Base-by-base conservation (phyloP, 345 rosid species). In the Pelargonium nanum region DNA sequence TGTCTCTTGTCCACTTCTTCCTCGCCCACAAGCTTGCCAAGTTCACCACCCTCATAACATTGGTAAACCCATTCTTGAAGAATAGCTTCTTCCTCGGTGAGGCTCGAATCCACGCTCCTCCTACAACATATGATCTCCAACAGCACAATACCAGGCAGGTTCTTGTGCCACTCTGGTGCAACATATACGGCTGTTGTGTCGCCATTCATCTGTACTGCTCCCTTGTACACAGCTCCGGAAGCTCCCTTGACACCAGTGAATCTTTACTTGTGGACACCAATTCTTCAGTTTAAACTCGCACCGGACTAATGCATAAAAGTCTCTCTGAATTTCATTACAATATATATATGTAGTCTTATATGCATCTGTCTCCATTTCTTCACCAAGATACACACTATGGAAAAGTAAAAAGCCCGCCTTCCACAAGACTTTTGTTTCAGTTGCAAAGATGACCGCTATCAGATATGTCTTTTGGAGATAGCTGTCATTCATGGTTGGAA, bases 121-220 rank as follows among this genome's bases (percentile, higher is more conserved):
- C 65, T 34, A 5, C 59, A 51, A 44, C 78, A 66, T 26, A 45
- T 48, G 24, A 69, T 58, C 68, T 69, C 65, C 56, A 59, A 26
- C 40, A 74, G 12, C 56, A 73, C 58, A 20, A 69, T 22, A 17
- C 77, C 68, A 10, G 67, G 77, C 57, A 25, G 21, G 0, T 73
- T 73, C 45, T 34, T 9, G 19, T 57, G 64, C 73, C 73, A 69
- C 59, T 69, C 58, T 0, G 77, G 73, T 26, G 71, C 71, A 8
- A 67, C 70, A 1, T 64, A 64, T 3, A 67, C 70, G 16, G 1
- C 26, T 59, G 20, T 21, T 30, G 20, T 40, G 15, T n/a, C n/a
- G n/a, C 48, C 48, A 40, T 40, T 40, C 48, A 40, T 15, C 23
- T 20, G 22, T 62, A 56, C 32, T 13, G 30, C 50, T 15, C 65